A percentile compares a stretch with the other conserved stretches of the same genome.
Conservation (phyloP, 1,284 basidiomycete genomes). For the Exsudoporus floridanus region DNA sequence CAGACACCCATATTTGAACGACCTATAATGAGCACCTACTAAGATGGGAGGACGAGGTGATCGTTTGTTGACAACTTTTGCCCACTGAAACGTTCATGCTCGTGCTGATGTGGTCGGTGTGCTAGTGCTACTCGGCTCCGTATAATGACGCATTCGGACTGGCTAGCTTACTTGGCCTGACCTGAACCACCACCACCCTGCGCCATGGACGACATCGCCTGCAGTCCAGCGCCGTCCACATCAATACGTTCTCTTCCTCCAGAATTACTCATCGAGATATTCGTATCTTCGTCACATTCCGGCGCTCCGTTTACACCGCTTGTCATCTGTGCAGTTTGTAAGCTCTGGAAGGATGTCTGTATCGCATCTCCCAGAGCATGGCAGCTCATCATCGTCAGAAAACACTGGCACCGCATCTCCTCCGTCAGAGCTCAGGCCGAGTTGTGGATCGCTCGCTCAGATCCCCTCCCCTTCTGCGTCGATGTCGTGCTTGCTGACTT, state of each 20-base stretch:
- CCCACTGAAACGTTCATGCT: too few relatives aligned
- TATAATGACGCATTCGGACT: neutral
- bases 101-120: neutral
- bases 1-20: too few relatives aligned
- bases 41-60: too few relatives aligned
- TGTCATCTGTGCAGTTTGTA: constrained; percentile 51
- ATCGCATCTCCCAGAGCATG: constrained; percentile 55
- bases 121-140: neutral
- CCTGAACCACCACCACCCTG: neutral
- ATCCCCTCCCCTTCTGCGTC: constrained; percentile 54
- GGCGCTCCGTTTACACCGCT: constrained; percentile 48
- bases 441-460: constrained; percentile 54
- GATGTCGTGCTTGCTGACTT: constrained; percentile 48
- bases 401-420: constrained; percentile 35
- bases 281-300: constrained; percentile 43
- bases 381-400: constrained; percentile 54
- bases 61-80: too few relatives aligned
- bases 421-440: constrained; percentile 47
- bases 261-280: constrained; percentile 65
- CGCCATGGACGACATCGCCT: neutral
- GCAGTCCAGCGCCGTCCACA: neutral
- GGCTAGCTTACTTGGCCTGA: too few relatives aligned
- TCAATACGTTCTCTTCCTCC: constrained; percentile 46
- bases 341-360: constrained; percentile 52
- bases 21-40: too few relatives aligned